Evolutionary conservation across 495 filamentous ascomycete genomes (phyloP).

Genomic region (Tricharina praecox): DNA sequence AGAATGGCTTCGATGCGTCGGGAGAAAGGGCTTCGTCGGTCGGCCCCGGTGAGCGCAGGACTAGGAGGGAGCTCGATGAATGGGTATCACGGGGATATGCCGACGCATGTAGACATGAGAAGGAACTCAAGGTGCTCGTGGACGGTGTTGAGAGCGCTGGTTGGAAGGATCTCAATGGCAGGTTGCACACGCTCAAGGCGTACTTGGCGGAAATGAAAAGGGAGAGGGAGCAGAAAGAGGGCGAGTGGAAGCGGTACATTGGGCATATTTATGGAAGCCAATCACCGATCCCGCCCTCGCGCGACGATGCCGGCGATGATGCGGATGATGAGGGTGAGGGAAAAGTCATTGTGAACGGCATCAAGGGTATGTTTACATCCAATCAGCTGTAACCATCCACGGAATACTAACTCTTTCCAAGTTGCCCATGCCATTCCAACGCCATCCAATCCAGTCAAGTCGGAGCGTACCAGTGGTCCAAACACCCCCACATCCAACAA

Average conservation of each 20-base stretch:
- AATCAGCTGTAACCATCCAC: not conserved
- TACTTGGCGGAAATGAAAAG: constrained; percentile 17
- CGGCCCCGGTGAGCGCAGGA: not conserved
- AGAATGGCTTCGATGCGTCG: not conserved
- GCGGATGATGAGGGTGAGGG: not conserved
- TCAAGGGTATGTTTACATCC: not conserved
- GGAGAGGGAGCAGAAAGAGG: constrained; percentile 17
- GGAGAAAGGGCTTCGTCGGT: not conserved
- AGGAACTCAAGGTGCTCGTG: constrained; percentile 16
- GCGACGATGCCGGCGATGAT: not conserved
- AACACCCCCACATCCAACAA: not conserved
- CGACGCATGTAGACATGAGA: constrained; percentile 16
- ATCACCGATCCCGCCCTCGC: not conserved
- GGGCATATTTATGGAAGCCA: not conserved
- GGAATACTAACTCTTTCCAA: not conserved
- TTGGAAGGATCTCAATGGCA: constrained; percentile 13
- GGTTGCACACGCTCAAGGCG: constrained; percentile 15
- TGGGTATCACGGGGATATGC: constrained; percentile 18
- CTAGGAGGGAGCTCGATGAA: constrained; percentile 12
- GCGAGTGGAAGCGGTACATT: constrained; percentile 14
- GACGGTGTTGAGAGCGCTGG: constrained; percentile 13
- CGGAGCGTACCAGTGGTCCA: not conserved
- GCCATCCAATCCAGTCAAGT: not conserved
- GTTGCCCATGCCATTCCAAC: too few relatives aligned
- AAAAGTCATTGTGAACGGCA: not conserved